Percentiles rank a stretch among this genome's conserved stretches.
phyloP scores from a whole-genome alignment of 2,329 filamentous ascomycete species.

The Ceratocystiopsis minuta region DNA sequence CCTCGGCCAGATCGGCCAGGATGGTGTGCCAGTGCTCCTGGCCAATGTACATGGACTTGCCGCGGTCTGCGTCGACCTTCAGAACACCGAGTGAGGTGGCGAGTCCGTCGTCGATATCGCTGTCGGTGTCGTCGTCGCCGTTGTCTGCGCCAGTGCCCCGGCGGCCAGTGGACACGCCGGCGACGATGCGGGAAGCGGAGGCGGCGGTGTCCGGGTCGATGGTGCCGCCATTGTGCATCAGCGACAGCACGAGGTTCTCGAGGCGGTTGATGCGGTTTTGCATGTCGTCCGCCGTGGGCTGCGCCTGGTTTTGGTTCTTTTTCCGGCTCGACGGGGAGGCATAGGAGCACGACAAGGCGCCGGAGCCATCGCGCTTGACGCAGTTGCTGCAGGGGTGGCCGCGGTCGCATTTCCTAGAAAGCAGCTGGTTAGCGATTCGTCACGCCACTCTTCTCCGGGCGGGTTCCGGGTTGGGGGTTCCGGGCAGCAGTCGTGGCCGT shows the following conservation, averaged over 20 bases:
- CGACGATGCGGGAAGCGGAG: conserved; percentile 11
- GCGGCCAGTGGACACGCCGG: conserved; percentile 7
- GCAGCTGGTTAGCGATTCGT: not conserved
- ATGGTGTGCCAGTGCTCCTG: conserved; percentile 73
- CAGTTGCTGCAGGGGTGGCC: conserved; percentile 87
- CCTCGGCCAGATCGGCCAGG: conserved; percentile 69
- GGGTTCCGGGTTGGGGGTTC: no score
- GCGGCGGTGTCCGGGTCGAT: conserved; percentile 20
- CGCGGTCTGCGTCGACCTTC: conserved; percentile 61
- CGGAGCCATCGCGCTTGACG: conserved; percentile 71
- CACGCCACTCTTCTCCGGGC: conserved; percentile 1
- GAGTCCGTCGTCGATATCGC: conserved; percentile 49
- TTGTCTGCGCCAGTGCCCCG: not conserved
- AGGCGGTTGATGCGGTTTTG: conserved; percentile 93
- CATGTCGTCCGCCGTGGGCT: conserved; percentile 74
- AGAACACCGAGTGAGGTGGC: conserved; percentile 64
- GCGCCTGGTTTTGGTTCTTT: conserved; percentile 48
- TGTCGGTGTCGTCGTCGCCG: conserved; percentile 33
- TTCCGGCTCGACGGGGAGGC: conserved; percentile 53
- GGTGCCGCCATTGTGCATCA: conserved; percentile 72
- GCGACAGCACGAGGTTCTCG: conserved; percentile 74
- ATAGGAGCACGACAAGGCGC: conserved; percentile 70
- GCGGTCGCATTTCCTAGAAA: conserved; percentile 71
- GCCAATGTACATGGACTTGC: conserved; percentile 65
- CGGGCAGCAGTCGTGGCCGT: no score